phyloP scores from a whole-genome alignment of 2,329 filamentous ascomycete species.

The Paecilomyces sp. region DNA sequence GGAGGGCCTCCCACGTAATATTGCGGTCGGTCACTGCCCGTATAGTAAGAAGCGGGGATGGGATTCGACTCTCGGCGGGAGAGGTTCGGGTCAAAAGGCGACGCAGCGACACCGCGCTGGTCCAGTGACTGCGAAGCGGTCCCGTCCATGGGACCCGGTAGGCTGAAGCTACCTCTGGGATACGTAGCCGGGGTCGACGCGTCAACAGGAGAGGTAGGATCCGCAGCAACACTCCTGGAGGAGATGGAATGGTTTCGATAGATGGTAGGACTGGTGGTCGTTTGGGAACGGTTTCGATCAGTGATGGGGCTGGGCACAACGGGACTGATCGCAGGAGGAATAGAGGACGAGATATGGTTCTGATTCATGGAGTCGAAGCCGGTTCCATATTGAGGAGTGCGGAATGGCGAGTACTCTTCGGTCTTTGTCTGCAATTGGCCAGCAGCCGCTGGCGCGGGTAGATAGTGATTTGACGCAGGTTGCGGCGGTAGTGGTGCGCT shows the following conservation, averaged over 20 bases:
- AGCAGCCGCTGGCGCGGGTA: conserved; percentile 23
- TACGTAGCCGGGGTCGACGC: conserved; percentile 28
- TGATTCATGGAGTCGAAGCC: conserved; percentile 29
- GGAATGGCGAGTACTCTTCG: conserved; percentile 31
- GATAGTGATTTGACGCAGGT: conserved; percentile 29
- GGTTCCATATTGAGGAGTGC: conserved; percentile 24
- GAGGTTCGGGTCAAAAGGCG: conserved; percentile 22
- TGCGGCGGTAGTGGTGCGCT: conserved; percentile 23
- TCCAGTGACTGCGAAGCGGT: conserved; percentile 21
- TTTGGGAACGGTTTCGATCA: conserved; percentile 30
- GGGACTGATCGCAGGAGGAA: conserved; percentile 24
- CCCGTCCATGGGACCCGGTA: conserved; percentile 25
- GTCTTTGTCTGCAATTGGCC: conserved; percentile 24
- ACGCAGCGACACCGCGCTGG: conserved; percentile 19
- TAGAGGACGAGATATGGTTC: conserved; percentile 24
- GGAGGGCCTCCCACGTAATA: conserved; percentile 25
- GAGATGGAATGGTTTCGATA: conserved; percentile 36
- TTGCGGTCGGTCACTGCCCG: conserved; percentile 21
- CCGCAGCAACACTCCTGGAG: conserved; percentile 29
- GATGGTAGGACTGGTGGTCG: conserved; percentile 26
- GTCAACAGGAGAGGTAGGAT: conserved; percentile 32
- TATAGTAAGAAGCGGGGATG: conserved; percentile 27
- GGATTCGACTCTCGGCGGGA: conserved; percentile 30
- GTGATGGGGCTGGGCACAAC: conserved; percentile 22
- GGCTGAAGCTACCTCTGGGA: conserved; percentile 31